These are phyloP conservation scores for Penicillium simplicissimum DNA, from an alignment of 495 filamentous ascomycete species.

Conservation along the genomic window DNA sequence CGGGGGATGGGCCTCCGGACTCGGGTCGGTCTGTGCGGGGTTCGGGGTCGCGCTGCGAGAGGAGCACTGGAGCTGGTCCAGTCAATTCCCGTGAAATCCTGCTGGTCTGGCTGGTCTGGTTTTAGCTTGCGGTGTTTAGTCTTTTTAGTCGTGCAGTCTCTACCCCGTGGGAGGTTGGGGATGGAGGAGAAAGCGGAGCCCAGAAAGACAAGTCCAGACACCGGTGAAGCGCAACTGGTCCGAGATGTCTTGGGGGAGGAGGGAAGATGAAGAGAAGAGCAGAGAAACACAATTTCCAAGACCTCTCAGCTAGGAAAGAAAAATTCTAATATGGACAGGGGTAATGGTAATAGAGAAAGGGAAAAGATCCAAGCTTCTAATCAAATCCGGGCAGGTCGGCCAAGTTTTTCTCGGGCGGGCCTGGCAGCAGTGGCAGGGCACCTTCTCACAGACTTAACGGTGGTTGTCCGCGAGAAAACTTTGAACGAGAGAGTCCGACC, in stretches of 20 bases:
- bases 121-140: neutral
- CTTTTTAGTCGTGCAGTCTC: neutral
- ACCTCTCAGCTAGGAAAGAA: neutral
- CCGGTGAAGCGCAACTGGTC: neutral
- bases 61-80: neutral
- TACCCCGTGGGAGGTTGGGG: slow-evolving; percentile 14
- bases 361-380: neutral
- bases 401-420: slow-evolving; percentile 15
- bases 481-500: neutral
- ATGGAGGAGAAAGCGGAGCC: slow-evolving; percentile 1
- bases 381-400: neutral
- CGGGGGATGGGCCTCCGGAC: slow-evolving; percentile 22
- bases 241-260: too few relatives aligned
- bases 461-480: slow-evolving; percentile 5
- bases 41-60: slow-evolving; percentile 3
- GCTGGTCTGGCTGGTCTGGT: neutral
- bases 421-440: neutral
- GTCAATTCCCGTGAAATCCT: too few relatives aligned
- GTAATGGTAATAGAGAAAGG: neutral
- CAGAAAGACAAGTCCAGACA: neutral
- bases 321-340: neutral
- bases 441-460: neutral
- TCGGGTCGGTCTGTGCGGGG: slow-evolving; percentile 38
- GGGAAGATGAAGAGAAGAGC: neutral
- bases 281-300: neutral